These are phyloP conservation scores for Phaseolus lunatus DNA, from an alignment of 306 rosid species.

Conservation along the genomic window DNA sequence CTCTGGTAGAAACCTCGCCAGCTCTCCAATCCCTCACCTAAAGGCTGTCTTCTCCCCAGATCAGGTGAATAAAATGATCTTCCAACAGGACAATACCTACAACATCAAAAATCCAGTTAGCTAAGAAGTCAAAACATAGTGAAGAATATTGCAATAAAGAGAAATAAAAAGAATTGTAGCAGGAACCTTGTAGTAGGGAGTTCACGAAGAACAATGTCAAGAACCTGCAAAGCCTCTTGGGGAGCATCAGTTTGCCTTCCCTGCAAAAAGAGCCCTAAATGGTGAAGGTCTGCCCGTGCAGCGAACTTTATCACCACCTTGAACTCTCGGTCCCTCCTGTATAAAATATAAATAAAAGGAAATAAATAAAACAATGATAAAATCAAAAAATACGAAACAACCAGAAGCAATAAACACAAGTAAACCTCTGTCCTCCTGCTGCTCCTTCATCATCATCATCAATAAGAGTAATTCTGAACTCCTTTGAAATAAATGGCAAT, in stretches of 20 bases:
- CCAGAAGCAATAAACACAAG: not conserved
- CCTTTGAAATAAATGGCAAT: constrained; percentile 77
- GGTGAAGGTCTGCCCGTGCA: constrained; percentile 96
- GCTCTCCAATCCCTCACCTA: constrained; percentile 97
- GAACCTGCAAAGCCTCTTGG: constrained; percentile 97
- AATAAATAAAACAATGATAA: not conserved
- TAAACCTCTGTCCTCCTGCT: constrained; percentile 76
- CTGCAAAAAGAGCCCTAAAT: constrained; percentile 86
- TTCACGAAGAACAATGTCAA: constrained; percentile 94
- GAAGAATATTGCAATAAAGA: not conserved
- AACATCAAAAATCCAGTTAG: constrained; percentile 11
- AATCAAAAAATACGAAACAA: not conserved
- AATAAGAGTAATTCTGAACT: constrained; percentile 71
- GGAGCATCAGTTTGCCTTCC: constrained; percentile 98
- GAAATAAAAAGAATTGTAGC: not conserved
- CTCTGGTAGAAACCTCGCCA: constrained; percentile 99
- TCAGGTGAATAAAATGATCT: constrained; percentile 93
- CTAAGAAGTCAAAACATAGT: not conserved
- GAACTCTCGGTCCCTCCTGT: constrained; percentile 85
- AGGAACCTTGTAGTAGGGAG: constrained; percentile 83
- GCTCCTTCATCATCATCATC: constrained; percentile 96
- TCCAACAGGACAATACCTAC: constrained; percentile 93
- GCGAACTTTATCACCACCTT: constrained; percentile 90
- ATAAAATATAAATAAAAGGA: constrained; percentile 24
- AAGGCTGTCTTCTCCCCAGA: constrained; percentile 81